These are phyloP conservation scores for Chytridium lagenaria DNA, from an alignment of 371 early-diverging fungal genomes.

Conservation along the genomic window DNA sequence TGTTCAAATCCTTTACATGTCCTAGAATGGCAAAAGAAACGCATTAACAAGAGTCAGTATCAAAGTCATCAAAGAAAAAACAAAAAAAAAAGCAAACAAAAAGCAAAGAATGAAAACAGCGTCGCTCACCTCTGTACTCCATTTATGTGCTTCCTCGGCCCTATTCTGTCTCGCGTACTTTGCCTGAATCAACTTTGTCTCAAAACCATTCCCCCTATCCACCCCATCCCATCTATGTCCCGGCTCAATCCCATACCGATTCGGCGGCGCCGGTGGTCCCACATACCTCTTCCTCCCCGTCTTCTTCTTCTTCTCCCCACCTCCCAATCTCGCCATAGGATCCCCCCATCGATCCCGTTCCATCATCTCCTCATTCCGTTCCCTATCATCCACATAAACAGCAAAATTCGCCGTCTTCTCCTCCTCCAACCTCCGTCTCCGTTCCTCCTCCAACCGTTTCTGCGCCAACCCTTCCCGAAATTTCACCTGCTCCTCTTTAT, in stretches of 20 bases:
- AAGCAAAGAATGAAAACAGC: too few relatives aligned
- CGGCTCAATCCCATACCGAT: conserved; percentile 82
- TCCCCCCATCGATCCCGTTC: conserved; percentile 58
- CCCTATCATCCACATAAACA: conserved; percentile 53
- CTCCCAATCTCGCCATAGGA: conserved; percentile 56
- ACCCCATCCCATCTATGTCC: conserved; percentile 95
- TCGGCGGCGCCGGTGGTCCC: conserved; percentile 70
- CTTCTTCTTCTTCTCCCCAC: conserved; percentile 29
- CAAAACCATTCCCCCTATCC: conserved; percentile 88
- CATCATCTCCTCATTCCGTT: conserved; percentile 50
- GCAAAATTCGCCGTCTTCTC: conserved; percentile 57
- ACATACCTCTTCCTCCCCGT: conserved; percentile 31
- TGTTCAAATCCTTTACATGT: too few relatives aligned
- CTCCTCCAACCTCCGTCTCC: conserved; percentile 55
- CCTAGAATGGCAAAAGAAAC: too few relatives aligned
- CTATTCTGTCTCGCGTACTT: conserved; percentile 33
- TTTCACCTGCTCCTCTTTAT: conserved; percentile 65
- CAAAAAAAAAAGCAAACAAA: too few relatives aligned
- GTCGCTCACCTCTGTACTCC: conserved; percentile 54
- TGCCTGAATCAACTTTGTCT: conserved; percentile 52
- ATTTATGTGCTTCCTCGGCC: conserved; percentile 51
- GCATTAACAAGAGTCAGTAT: too few relatives aligned
- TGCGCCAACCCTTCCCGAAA: conserved; percentile 83
- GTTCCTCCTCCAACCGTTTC: conserved; percentile 55
- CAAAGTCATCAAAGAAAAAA: too few relatives aligned